These are phyloP conservation scores for Phytopythium delawarense DNA, from an alignment of 352 stramenopile genomes.

Conservation along the genomic window DNA sequence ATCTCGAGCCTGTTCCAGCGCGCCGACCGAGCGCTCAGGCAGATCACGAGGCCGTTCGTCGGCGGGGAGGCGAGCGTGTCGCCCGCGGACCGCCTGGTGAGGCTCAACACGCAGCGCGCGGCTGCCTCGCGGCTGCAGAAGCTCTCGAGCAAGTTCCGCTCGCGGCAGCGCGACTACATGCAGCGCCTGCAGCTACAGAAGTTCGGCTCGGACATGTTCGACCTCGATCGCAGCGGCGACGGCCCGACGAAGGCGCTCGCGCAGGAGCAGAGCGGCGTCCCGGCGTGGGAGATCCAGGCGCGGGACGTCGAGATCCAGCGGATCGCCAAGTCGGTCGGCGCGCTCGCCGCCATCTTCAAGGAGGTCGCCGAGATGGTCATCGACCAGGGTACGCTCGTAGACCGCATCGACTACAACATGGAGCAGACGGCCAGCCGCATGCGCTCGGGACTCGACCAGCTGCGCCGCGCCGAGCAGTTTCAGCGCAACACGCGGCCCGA, in stretches of 20 bases:
- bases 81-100: constrained; percentile 48
- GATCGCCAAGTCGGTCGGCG: constrained; percentile 64
- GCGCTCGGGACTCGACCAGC: constrained; percentile 53
- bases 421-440: constrained; percentile 62
- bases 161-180: constrained; percentile 65
- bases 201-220: constrained; percentile 65
- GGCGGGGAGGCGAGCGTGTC: constrained; percentile 40
- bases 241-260: constrained; percentile 8
- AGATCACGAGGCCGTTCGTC: constrained; percentile 57
- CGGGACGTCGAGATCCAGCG: constrained; percentile 75
- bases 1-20: constrained; percentile 60
- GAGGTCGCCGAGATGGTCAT: constrained; percentile 82
- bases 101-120: constrained; percentile 63
- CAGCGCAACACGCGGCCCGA: constrained; percentile 62
- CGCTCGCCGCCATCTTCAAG: constrained; percentile 73
- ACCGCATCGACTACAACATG: constrained; percentile 88
- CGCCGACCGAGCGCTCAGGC: constrained; percentile 64
- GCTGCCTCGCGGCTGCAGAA: constrained; percentile 57
- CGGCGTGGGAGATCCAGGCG: constrained; percentile 43
- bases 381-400: constrained; percentile 76
- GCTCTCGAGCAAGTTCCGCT: constrained; percentile 62
- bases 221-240: constrained; percentile 23
- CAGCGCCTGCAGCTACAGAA: constrained; percentile 70
- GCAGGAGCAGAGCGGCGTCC: not conserved
- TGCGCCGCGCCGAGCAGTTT: constrained; percentile 56